These are phyloP conservation scores for Sequoiadendron giganteum DNA, from an alignment of 75 land plant species.

Conservation along the genomic window DNA sequence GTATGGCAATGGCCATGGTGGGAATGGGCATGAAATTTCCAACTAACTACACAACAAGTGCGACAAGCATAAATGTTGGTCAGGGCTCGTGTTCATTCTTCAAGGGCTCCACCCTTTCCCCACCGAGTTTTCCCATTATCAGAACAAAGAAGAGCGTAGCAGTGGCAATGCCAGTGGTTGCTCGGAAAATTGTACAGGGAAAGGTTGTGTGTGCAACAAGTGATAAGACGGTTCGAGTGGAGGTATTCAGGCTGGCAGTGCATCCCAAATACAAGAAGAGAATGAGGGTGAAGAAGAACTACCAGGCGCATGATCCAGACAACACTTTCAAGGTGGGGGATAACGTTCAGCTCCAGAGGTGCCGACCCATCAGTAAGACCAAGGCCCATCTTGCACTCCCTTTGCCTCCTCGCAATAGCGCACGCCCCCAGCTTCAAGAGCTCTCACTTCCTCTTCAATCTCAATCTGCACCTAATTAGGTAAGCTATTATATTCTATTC, in stretches of 20 bases:
- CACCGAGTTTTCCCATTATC: background rate
- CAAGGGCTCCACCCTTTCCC: background rate
- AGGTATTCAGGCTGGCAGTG: constrained; percentile 71
- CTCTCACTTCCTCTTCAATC: constrained; percentile 39
- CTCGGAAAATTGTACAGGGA: constrained; percentile 73
- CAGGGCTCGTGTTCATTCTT: background rate
- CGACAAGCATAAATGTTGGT: background rate
- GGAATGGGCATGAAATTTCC: background rate
- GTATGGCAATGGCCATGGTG: background rate
- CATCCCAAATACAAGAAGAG: constrained; percentile 89
- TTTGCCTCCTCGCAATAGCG: constrained; percentile 6
- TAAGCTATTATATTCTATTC: background rate
- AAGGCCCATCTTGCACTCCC: constrained; percentile 71
- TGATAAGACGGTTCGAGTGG: constrained; percentile 89
- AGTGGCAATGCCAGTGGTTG: constrained; percentile 28
- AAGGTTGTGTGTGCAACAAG: constrained; percentile 69
- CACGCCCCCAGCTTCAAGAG: constrained; percentile 10
- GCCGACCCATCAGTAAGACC: constrained; percentile 86
- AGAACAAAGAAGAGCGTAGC: background rate
- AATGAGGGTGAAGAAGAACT: constrained; percentile 74
- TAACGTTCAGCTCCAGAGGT: constrained; percentile 62
- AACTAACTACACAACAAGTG: background rate
- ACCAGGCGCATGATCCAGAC: constrained; percentile 86
- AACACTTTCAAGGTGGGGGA: constrained; percentile 91
- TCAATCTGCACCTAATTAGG: background rate